phyloP scores from a whole-genome alignment of 805 yeast genomes.

The Saccharomycopsis capsularis region DNA sequence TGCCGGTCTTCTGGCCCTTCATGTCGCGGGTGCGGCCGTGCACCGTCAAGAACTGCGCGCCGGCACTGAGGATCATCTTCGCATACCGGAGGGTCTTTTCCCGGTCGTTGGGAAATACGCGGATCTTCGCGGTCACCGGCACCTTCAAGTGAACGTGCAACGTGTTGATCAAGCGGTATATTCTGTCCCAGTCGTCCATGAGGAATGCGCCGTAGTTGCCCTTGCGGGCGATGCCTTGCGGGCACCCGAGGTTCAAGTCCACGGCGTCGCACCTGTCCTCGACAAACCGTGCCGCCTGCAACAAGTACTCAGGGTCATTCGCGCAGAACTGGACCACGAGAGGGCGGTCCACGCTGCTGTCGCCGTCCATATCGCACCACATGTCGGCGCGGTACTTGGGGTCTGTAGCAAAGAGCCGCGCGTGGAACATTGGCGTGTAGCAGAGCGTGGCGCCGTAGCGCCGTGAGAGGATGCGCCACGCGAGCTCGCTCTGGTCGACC shows the following conservation, averaged over 20 bases:
- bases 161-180: constrained; percentile 60
- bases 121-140: constrained; percentile 93
- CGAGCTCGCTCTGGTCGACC: constrained; percentile 96
- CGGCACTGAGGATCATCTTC: constrained; percentile 79
- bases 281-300: constrained; percentile 75
- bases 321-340: constrained; percentile 94
- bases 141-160: constrained; percentile 68
- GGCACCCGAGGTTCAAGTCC: constrained; percentile 93
- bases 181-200: constrained; percentile 94
- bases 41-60: constrained; percentile 91
- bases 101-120: constrained; percentile 56
- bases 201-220: constrained; percentile 94
- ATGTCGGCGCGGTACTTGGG: constrained; percentile 72
- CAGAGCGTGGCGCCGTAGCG: constrained; percentile 88
- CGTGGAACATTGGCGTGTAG: constrained; percentile 96
- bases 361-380: constrained; percentile 75
- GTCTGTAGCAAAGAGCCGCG: constrained; percentile 78
- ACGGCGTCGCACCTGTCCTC: constrained; percentile 90
- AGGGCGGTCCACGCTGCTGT: constrained; percentile 64
- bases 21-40: constrained; percentile 96
- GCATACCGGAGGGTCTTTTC: constrained; percentile 84
- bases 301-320: constrained; percentile 79
- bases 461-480: constrained; percentile 86
- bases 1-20: constrained; percentile 95
- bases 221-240: constrained; percentile 92